Evolutionary conservation across 2,329 filamentous ascomycete species (phyloP), one percentile per base, ranked within the genome.

Genomic region (Colletotrichum sp.): DNA sequence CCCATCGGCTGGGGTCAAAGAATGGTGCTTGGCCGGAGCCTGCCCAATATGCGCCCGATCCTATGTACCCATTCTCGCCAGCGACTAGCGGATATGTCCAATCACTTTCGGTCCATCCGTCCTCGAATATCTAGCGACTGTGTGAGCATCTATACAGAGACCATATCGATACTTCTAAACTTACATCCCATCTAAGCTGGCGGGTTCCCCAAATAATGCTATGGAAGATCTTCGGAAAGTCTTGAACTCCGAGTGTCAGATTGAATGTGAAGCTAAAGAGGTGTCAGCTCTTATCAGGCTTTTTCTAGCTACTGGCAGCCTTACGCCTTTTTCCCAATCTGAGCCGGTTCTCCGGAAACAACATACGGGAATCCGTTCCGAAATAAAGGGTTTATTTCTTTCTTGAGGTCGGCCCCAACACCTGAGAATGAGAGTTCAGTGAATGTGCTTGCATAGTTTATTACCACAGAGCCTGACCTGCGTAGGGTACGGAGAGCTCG

Each of bases 231-330:
- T 77, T 79, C 1, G 79, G 78, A 18, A 78, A 79, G 32, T 79
- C 79, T 24, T 80, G 77, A 2, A 64, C 32, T 10, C 91, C 93
- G 70, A 93, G 81, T 62, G 89, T 91, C 1, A 92, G 93, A 78
- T 92, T 93, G 34, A 93, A 86, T 0, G 92, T 91, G 78, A 90
- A 93, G 8, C 76, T 76, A 5, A 13, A 30, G 13, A n/a, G 8
- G 7, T 24, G 8, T 60, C 21, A 55, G 52, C 18, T 30, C 5
- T 34, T 7, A 21, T 15, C 15, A 13, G 18, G 3, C 18, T 59
- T 24, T 2, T 3, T 18, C 26, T 16, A 16, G 2, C 4, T 49
- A 52, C 5, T 49, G 68, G n/a, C 13, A 28, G 26, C 7, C 24
- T 34, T 71, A 66, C 76, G 55, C 63, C 3, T 68, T 64, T n/a